These are phyloP conservation scores for Podosphaera aphanis DNA, from an alignment of 2,329 filamentous ascomycete species.

Conservation along the genomic window DNA sequence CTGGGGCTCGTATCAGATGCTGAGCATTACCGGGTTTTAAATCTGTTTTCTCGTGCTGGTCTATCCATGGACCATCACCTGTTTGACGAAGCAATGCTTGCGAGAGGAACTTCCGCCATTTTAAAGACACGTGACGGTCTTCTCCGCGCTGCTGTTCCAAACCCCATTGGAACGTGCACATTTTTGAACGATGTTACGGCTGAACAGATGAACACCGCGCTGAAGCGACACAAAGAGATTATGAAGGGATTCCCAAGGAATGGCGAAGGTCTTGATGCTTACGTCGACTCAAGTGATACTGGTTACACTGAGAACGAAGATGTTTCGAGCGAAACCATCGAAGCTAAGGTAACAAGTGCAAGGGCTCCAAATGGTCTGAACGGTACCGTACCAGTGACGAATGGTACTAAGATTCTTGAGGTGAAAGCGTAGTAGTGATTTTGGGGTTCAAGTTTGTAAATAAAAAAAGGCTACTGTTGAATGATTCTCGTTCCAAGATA, in stretches of 20 bases:
- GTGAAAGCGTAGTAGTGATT: background rate
- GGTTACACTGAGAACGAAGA: conserved; percentile 22
- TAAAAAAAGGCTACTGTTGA: background rate
- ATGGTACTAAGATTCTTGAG: background rate
- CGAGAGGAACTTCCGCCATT: conserved; percentile 43
- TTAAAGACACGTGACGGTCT: conserved; percentile 47
- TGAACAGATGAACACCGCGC: conserved; percentile 36
- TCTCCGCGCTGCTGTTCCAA: conserved; percentile 44
- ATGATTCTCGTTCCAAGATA: background rate
- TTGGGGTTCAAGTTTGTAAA: background rate
- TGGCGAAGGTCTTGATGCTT: conserved; percentile 44
- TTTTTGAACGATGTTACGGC: conserved; percentile 44
- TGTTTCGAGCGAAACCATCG: background rate
- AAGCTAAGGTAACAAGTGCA: background rate
- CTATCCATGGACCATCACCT: conserved; percentile 47
- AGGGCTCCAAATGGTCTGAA: background rate
- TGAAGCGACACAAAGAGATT: conserved; percentile 38
- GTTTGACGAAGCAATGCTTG: conserved; percentile 41
- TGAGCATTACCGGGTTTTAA: conserved; percentile 39
- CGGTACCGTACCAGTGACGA: background rate
- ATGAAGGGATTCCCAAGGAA: conserved; percentile 37
- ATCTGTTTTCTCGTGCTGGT: conserved; percentile 44
- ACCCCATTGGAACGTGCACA: conserved; percentile 38
- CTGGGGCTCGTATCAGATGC: conserved; percentile 34
- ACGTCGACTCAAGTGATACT: conserved; percentile 45